These are phyloP conservation scores for Beta lomatogona DNA, from an alignment of 179 eudicot species.

Conservation along the genomic window DNA sequence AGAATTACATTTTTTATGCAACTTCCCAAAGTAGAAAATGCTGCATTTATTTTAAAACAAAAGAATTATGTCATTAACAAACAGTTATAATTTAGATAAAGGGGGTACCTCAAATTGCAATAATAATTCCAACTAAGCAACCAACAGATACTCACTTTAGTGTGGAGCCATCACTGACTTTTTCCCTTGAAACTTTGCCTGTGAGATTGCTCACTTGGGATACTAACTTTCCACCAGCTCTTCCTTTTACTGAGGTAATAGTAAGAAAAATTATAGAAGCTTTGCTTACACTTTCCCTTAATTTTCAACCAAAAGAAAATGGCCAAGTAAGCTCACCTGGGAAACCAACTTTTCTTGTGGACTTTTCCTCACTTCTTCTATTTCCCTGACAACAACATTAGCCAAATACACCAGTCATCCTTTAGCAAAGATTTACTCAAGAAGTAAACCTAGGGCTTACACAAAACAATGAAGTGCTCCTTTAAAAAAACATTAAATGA, in stretches of 20 bases:
- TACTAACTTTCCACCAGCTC: conserved; percentile 40
- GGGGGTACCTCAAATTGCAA: neutral
- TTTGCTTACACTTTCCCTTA: conserved; percentile 13
- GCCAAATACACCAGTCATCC: conserved; percentile 17
- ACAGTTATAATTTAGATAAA: neutral
- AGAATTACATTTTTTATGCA: too few relatives aligned
- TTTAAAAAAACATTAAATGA: neutral
- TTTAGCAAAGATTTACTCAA: neutral
- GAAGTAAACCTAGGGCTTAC: neutral
- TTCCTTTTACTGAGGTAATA: conserved; percentile 54
- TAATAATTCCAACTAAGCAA: neutral
- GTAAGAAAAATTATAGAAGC: conserved; percentile 16
- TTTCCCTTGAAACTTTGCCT: conserved; percentile 48
- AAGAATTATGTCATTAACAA: neutral
- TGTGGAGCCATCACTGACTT: conserved; percentile 56
- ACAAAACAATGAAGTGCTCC: neutral
- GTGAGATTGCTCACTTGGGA: conserved; percentile 51
- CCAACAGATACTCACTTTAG: conserved; percentile 49
- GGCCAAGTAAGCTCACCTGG: conserved; percentile 50
- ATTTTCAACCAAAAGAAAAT: neutral
- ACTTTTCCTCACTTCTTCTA: conserved; percentile 37
- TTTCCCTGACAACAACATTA: conserved; percentile 44
- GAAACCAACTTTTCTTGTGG: conserved; percentile 44
- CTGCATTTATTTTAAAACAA: too few relatives aligned
- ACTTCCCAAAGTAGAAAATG: too few relatives aligned